Evolutionary conservation across 106 monocot species (phyloP).

Genomic region (Acanthochlamys bracteata): DNA sequence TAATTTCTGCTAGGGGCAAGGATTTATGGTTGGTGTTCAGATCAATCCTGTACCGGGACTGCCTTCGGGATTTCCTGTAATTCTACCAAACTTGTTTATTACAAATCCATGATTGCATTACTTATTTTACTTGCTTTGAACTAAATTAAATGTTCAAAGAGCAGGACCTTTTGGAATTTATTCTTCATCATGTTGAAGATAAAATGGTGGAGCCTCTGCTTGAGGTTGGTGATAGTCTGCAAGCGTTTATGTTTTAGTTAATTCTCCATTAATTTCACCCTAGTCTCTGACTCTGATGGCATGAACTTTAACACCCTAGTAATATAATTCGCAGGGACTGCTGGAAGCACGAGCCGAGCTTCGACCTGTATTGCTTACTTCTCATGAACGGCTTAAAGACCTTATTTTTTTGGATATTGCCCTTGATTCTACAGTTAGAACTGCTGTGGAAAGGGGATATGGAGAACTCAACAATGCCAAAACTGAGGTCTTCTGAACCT

Average conservation of each 20-base stretch:
- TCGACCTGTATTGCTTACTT: conserved; percentile 43
- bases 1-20: conserved; percentile 60
- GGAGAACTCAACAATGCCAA: conserved; percentile 70
- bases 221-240: conserved; percentile 45
- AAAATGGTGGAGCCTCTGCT: conserved; percentile 71
- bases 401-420: conserved; percentile 92
- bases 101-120: background rate
- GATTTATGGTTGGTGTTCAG: conserved; percentile 96
- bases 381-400: conserved; percentile 85
- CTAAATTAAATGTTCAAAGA: background rate
- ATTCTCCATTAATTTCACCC: no score
- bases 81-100: background rate
- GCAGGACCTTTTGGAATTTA: conserved; percentile 61
- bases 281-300: no score
- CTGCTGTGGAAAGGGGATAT: conserved; percentile 82
- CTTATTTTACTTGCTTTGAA: background rate
- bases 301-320: no score
- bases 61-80: conserved; percentile 89
- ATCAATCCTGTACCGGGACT: conserved; percentile 89
- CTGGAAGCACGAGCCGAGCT: conserved; percentile 85
- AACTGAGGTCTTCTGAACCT: conserved; percentile 52
- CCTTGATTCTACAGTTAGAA: conserved; percentile 91
- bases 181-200: conserved; percentile 76
- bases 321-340: conserved; percentile 54
- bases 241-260: no score